These are phyloP conservation scores for Mariannaea sp. DNA, from an alignment of 2,329 filamentous ascomycete genomes.

Conservation along the genomic window DNA sequence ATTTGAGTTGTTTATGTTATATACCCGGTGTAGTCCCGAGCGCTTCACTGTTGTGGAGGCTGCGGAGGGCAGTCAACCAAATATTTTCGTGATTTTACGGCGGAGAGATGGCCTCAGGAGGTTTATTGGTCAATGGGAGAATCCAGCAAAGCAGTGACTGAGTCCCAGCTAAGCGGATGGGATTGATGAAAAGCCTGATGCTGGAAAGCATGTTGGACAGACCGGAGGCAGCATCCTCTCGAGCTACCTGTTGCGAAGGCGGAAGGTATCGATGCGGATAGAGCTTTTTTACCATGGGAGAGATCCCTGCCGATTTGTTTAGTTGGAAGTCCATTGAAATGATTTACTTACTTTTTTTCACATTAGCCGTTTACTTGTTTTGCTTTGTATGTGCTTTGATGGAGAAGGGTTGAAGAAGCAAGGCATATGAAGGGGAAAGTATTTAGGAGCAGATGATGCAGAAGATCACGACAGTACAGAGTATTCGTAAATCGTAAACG, in stretches of 20 bases:
- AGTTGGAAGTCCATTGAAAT: constrained; percentile 17
- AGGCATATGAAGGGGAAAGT: too few relatives aligned
- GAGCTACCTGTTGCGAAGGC: constrained; percentile 24
- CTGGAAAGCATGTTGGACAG: constrained; percentile 3
- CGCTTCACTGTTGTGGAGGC: constrained; percentile 27
- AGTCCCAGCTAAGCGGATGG: background rate
- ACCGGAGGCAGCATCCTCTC: constrained; percentile 19
- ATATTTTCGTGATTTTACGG: constrained; percentile 25
- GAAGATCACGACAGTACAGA: too few relatives aligned
- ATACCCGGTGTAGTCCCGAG: constrained; percentile 35
- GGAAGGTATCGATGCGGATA: constrained; percentile 27
- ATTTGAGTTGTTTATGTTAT: constrained; percentile 35
- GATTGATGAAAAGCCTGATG: background rate
- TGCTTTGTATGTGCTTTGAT: background rate
- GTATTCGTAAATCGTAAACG: too few relatives aligned
- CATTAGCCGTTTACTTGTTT: background rate
- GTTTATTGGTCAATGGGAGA: background rate
- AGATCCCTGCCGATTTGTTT: constrained; percentile 17
- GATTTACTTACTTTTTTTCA: background rate
- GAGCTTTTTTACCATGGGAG: constrained; percentile 22
- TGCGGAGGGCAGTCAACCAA: constrained; percentile 21
- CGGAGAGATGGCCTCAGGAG: background rate
- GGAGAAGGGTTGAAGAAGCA: too few relatives aligned
- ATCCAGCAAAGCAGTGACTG: constrained; percentile 6
- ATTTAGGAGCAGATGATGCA: too few relatives aligned